Base-by-base conservation (phyloP, 345 rosid species). In the Excoecaria agallocha region DNA sequence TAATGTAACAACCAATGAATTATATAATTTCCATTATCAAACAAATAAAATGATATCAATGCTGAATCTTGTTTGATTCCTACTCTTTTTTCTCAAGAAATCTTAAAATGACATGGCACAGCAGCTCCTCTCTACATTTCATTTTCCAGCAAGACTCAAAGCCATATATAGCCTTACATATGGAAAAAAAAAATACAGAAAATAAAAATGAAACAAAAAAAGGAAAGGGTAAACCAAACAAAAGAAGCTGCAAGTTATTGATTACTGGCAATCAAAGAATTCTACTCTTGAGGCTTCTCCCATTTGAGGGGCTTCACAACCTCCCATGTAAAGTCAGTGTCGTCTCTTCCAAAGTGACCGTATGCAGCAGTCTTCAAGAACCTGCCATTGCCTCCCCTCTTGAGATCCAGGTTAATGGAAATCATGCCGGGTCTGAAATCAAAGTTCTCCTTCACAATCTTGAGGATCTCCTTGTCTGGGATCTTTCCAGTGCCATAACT, bases 301-400 rank as follows among this genome's bases (percentile, higher is more conserved):
- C 54, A 74, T 25, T 74, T 66, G 45, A 74, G 55, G 61, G 77
- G 77, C 77, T 74, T 66, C 56, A 74, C 77, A 8, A 41, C 64
- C 56, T 66, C 71, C 77, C 77, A 65, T 24, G 77, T 65, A 19
- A 74, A 74, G 71, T 74, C 65, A 3, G 77, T 1, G 70, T 43
- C 77, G 12, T 74, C 77, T n/a, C 77, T 74, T 65, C 71, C 77
- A n/a, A 74, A 74, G 63, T 74, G 77, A 41, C 77, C 71, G 54
- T 65, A 74, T 20, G 77, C 77, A 38, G 77, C 71, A 9, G 77
- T 74, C 77, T 74, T 74, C 71, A 54, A 65, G 70, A 65, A 74
- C 54, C 77, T 74, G 22, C 71, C 70, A 43, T 65, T 74, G 62
- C 77, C 77, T 16, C 77, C 71, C 55, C 77, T 65, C 77, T 65